Base-by-base conservation (phyloP, 2,329 filamentous ascomycete species). In the Aspergillus sp. region DNA sequence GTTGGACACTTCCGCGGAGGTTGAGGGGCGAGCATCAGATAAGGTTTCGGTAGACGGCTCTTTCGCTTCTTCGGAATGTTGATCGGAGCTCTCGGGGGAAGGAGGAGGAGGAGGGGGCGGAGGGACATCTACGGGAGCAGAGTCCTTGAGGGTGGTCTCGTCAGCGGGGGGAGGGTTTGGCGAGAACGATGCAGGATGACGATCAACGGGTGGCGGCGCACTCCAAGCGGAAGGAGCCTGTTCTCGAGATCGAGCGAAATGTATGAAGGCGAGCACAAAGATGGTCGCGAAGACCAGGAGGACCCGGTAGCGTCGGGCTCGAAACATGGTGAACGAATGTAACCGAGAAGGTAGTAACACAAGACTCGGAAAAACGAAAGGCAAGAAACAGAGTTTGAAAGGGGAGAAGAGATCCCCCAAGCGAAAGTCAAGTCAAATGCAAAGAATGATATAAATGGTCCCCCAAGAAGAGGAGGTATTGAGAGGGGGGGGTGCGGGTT, bases 171-270 rank as follows among this genome's bases (percentile, higher is more conserved):
- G 50, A 39, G 54, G 60, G 45, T 57, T 54, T 55, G 66, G 51
- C 28, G 57, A 47, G 62, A 59, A 50, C 9, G 58, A 43, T 21
- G 55, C 55, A 25, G 61, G 59, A 23, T 53, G 58, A 61, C 52
- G 58, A 66, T 66, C 64, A 21, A 57, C 53, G 47, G 63, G 60
- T 32, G 68, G 59, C 51, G 62, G 45, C 36, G 36, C 48, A 62
- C 58, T 57, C 36, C 55, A 56, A 55, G 43, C 23, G 56, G 60
- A 49, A 28, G 61, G 54, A 19, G 63, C 38, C 28, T 60, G 79
- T 58, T 79, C 72, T 60, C 75, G 76, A 60, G 81, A 78, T 52
- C 76, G 75, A 36, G 77, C 73, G 64, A 86, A 85, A 65, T 82
- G 82, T 67, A 86, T 80, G 56, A 87, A 72, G 3, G 80, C 70